phyloP scores from a whole-genome alignment of 140 eudicot genomes.

The Eryngium alpinum region DNA sequence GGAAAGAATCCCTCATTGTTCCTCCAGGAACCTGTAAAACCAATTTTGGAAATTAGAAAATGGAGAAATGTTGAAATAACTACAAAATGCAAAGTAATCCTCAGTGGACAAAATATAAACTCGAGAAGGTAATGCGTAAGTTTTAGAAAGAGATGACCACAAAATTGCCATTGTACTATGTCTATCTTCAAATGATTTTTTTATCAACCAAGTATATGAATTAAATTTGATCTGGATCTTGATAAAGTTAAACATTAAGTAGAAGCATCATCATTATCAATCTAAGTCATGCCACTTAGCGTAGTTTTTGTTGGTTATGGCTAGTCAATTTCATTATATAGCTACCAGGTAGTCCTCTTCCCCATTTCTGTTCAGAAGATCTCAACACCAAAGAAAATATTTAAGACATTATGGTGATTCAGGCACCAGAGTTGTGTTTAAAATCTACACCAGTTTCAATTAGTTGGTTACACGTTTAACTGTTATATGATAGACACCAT shows the following conservation, averaged over 20 bases:
- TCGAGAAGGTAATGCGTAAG: too few relatives aligned
- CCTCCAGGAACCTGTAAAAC: constrained; percentile 89
- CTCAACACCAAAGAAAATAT: not conserved
- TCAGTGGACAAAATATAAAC: not conserved
- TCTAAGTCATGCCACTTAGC: too few relatives aligned
- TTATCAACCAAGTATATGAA: too few relatives aligned
- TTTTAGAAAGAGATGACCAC: not conserved
- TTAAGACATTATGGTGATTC: not conserved
- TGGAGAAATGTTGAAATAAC: not conserved
- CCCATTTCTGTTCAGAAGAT: not conserved
- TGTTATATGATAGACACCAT: not conserved
- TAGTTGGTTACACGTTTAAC: not conserved
- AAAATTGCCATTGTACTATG: not conserved
- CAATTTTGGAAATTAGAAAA: not conserved
- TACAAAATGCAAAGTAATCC: not conserved
- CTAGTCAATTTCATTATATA: too few relatives aligned
- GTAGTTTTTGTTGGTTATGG: not conserved
- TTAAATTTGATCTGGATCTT: too few relatives aligned
- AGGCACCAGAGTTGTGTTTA: not conserved
- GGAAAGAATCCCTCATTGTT: constrained; percentile 92
- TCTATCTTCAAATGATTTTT: too few relatives aligned
- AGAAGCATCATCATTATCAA: too few relatives aligned
- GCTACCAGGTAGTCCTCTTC: not conserved
- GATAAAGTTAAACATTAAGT: too few relatives aligned
- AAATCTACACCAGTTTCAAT: not conserved